These are phyloP conservation scores for Biscutella laevigata DNA, from an alignment of 441 rosid genomes.

Conservation along the genomic window DNA sequence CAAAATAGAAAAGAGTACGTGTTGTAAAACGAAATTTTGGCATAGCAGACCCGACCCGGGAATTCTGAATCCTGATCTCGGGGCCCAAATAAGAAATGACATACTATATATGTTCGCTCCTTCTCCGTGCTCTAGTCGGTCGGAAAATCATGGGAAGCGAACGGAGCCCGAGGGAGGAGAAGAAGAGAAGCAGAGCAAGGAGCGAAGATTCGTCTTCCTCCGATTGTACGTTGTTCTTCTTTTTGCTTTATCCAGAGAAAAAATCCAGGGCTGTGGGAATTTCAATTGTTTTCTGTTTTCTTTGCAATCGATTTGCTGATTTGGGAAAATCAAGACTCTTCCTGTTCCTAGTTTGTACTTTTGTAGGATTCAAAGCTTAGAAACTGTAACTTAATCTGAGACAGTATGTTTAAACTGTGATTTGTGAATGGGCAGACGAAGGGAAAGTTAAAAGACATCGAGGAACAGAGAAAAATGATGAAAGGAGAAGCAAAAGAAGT, in stretches of 20 bases:
- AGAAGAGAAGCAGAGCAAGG: conserved; percentile 44
- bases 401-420: neutral
- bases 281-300: neutral
- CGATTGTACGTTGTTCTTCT: conserved; percentile 28
- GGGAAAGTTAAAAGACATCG: conserved; percentile 50
- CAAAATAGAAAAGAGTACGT: neutral
- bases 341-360: neutral
- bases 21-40: neutral
- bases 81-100: conserved; percentile 4
- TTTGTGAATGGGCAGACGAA: conserved; percentile 40
- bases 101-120: neutral
- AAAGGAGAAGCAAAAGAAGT: conserved; percentile 36
- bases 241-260: conserved; percentile 10
- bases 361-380: neutral
- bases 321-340: neutral
- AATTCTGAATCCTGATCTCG: neutral
- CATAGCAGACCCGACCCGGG: conserved; percentile 17
- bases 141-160: conserved; percentile 47
- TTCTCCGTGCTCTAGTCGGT: neutral
- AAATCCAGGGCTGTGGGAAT: neutral
- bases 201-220: conserved; percentile 35
- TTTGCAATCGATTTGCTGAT: neutral
- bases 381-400: neutral
- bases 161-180: conserved; percentile 46
- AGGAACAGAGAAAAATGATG: conserved; percentile 35